These are phyloP conservation scores for Aspergillus tubingensis DNA, from an alignment of 2,329 filamentous ascomycete species.

Conservation along the genomic window DNA sequence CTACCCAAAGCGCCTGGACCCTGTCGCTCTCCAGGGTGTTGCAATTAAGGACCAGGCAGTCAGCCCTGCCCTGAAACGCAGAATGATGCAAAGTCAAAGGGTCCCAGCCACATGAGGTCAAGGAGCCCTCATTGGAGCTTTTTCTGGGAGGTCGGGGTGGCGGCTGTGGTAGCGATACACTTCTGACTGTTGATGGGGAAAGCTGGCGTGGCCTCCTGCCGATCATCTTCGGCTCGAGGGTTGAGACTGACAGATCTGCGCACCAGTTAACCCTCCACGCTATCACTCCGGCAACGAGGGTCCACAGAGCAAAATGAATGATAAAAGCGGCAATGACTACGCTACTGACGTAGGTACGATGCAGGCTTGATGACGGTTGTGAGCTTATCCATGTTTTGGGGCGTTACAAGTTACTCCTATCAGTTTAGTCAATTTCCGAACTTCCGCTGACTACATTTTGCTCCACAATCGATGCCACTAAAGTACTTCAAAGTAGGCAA, in stretches of 20 bases:
- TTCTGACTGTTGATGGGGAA: background rate
- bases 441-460: too few relatives aligned
- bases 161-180: background rate
- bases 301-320: background rate
- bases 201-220: constrained; percentile 1
- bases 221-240: background rate
- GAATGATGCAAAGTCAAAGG: background rate
- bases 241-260: background rate
- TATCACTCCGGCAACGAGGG: background rate
- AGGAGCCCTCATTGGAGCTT: background rate
- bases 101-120: background rate
- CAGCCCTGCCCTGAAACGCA: background rate
- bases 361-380: background rate
- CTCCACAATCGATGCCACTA: too few relatives aligned
- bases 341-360: background rate
- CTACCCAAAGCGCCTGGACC: too few relatives aligned
- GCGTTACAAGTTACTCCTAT: too few relatives aligned
- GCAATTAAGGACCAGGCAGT: background rate
- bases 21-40: too few relatives aligned
- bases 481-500: too few relatives aligned
- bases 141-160: background rate
- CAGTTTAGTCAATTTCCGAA: too few relatives aligned
- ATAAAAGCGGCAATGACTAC: background rate
- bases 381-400: too few relatives aligned
- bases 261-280: background rate